phyloP scores from a whole-genome alignment of 306 rosid species.

The Datisca glomerata region DNA sequence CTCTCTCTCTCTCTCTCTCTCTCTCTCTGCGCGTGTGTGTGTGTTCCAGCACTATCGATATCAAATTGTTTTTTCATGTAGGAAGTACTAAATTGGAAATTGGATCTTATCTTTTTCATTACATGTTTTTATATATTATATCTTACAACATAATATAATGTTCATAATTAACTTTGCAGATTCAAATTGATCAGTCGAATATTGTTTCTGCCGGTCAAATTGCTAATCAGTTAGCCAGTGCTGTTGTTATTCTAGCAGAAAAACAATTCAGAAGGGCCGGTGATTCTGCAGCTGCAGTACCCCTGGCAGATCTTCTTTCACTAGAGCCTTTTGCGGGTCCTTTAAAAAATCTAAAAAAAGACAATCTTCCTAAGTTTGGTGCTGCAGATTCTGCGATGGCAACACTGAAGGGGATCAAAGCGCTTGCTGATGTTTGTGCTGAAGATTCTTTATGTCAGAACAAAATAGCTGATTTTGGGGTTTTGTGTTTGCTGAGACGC shows the following conservation, averaged over 20 bases:
- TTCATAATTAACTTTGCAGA: slow-evolving; percentile 79
- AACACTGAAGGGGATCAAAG: slow-evolving; percentile 85
- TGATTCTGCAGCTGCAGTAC: slow-evolving; percentile 42
- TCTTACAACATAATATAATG: too few species aligned
- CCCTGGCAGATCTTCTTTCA: slow-evolving; percentile 69
- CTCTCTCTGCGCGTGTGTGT: too few species aligned
- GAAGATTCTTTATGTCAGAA: slow-evolving; percentile 46
- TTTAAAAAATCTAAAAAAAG: slow-evolving; percentile 54
- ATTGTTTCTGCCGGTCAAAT: slow-evolving; percentile 63
- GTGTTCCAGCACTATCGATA: neutral
- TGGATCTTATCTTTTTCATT: too few species aligned
- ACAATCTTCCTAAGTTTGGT: slow-evolving; percentile 52
- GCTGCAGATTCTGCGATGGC: slow-evolving; percentile 93
- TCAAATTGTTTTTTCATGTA: neutral
- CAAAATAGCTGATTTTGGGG: slow-evolving; percentile 59
- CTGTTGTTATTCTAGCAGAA: slow-evolving; percentile 73
- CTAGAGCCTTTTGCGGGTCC: slow-evolving; percentile 65
- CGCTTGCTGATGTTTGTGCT: slow-evolving; percentile 69
- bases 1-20: too few species aligned
- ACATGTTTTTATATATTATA: too few species aligned
- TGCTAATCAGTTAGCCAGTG: slow-evolving; percentile 60
- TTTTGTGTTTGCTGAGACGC: slow-evolving; percentile 71
- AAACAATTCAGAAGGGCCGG: slow-evolving; percentile 38
- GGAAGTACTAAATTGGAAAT: too few species aligned
- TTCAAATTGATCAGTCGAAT: slow-evolving; percentile 65